Evolutionary conservation across 2,329 filamentous ascomycete genomes (phyloP).

Genomic region (Leptographium flavum): DNA sequence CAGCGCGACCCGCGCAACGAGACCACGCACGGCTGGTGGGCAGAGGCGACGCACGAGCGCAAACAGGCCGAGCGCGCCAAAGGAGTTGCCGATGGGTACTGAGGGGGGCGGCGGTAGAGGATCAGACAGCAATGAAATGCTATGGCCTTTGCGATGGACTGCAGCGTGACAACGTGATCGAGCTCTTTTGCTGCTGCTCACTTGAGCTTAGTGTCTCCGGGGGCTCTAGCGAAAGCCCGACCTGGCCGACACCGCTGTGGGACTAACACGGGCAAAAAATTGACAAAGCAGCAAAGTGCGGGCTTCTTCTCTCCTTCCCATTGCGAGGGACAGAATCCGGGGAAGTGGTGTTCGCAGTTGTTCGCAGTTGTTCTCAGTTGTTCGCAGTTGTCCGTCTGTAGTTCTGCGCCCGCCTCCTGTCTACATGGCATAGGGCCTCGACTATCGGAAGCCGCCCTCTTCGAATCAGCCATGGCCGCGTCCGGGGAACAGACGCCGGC

Average conservation of each 20-base stretch:
- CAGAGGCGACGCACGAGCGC: conserved; percentile 27
- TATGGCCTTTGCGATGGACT: too few species aligned
- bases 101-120: background rate
- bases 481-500: background rate
- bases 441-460: background rate
- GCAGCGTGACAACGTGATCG: too few species aligned
- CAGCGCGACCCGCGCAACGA: conserved; percentile 22
- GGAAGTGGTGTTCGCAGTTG: too few species aligned
- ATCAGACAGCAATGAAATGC: background rate
- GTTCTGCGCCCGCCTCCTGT: too few species aligned
- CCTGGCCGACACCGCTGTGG: conserved; percentile 1
- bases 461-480: background rate
- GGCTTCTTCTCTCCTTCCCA: background rate
- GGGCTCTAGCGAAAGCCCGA: conserved; percentile 9
- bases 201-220: conserved; percentile 1
- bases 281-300: background rate
- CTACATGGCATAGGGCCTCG: background rate
- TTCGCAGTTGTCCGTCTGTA: too few species aligned
- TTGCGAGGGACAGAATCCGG: background rate
- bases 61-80: conserved; percentile 8
- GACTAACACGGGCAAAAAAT: background rate
- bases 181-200: background rate
- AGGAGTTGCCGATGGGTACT: conserved; percentile 11
- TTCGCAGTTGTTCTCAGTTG: too few species aligned
- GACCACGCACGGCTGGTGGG: conserved; percentile 43